These are phyloP conservation scores for Alternaria longipes DNA, from an alignment of 2,329 filamentous ascomycete species.

Conservation along the genomic window DNA sequence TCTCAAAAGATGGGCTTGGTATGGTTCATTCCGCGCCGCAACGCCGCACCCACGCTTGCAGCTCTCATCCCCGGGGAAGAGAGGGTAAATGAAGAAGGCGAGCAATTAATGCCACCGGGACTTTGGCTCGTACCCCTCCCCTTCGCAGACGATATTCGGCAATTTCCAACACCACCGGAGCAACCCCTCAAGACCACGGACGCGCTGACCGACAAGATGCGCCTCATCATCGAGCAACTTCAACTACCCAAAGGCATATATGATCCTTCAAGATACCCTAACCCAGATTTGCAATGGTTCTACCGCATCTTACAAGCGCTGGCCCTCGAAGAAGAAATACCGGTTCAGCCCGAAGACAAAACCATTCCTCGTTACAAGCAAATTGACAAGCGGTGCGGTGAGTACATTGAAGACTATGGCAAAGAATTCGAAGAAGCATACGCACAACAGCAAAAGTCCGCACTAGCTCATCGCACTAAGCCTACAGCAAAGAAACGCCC, in stretches of 20 bases:
- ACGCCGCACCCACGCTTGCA: slow-evolving; percentile 80
- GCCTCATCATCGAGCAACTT: slow-evolving; percentile 81
- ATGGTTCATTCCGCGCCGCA: slow-evolving; percentile 87
- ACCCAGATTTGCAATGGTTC: slow-evolving; percentile 95
- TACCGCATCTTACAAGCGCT: slow-evolving; percentile 92
- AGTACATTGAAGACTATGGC: slow-evolving; percentile 81
- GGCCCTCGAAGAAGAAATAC: slow-evolving; percentile 89
- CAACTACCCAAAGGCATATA: slow-evolving; percentile 88
- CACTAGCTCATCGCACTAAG: slow-evolving; percentile 55
- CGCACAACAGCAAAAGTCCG: slow-evolving; percentile 50
- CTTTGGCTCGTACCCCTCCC: slow-evolving; percentile 90
- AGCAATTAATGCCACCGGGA: slow-evolving; percentile 79
- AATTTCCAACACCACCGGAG: slow-evolving; percentile 71
- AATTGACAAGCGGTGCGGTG: slow-evolving; percentile 84
- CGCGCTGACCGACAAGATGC: slow-evolving; percentile 81
- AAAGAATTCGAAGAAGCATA: slow-evolving; percentile 70
- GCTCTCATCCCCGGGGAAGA: slow-evolving; percentile 82
- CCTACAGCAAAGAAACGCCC: slow-evolving; percentile 55
- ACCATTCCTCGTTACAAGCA: slow-evolving; percentile 86
- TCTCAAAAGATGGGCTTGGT: slow-evolving; percentile 84
- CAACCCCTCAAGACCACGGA: slow-evolving; percentile 62
- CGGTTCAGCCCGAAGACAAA: slow-evolving; percentile 76
- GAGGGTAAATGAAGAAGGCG: slow-evolving; percentile 68
- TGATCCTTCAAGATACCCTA: slow-evolving; percentile 87
- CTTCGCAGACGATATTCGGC: slow-evolving; percentile 86